A percentile compares a stretch with the other conserved stretches of the same genome.
Evolutionary conservation across 2,329 filamentous ascomycete species (phyloP).

Genomic region (Cladosporium sp.): DNA sequence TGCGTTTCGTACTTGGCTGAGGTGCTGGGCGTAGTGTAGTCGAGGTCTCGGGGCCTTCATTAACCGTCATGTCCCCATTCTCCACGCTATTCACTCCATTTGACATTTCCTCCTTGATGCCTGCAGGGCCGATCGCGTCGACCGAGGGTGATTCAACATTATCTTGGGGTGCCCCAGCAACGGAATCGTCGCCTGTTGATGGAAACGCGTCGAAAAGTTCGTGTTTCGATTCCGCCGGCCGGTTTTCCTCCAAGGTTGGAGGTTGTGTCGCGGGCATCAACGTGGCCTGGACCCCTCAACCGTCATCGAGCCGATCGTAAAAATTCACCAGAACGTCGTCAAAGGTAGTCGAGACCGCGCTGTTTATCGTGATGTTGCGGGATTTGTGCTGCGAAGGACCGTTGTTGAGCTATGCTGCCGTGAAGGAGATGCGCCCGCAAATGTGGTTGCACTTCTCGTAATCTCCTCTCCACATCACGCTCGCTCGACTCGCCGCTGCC

Average conservation of each 20-base stretch:
- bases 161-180: constrained; percentile 4
- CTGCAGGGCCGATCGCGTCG: constrained; percentile 3
- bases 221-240: constrained; percentile 9
- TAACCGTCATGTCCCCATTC: constrained; percentile 6
- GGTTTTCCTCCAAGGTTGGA: constrained; percentile 10
- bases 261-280: constrained; percentile 9
- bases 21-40: constrained; percentile 21
- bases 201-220: constrained; percentile 5
- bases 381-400: constrained; percentile 25
- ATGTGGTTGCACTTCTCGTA: neutral
- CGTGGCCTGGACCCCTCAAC: constrained; percentile 8
- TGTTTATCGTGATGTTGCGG: constrained; percentile 25
- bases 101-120: constrained; percentile 6
- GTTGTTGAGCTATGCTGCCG: constrained; percentile 24
- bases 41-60: constrained; percentile 11
- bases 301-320: constrained; percentile 15
- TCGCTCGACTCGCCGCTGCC: too few species aligned
- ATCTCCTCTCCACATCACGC: neutral
- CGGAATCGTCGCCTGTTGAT: constrained; percentile 4
- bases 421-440: constrained; percentile 11
- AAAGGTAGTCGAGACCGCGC: constrained; percentile 10
- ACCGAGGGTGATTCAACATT: constrained; percentile 4
- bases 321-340: neutral
- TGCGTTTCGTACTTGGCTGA: constrained; percentile 24
- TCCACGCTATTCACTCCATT: constrained; percentile 8